Evolutionary conservation across 1,139 yeast species (phyloP), one percentile per base, ranked within the genome.

Genomic region (Magnusiomyces sp.): DNA sequence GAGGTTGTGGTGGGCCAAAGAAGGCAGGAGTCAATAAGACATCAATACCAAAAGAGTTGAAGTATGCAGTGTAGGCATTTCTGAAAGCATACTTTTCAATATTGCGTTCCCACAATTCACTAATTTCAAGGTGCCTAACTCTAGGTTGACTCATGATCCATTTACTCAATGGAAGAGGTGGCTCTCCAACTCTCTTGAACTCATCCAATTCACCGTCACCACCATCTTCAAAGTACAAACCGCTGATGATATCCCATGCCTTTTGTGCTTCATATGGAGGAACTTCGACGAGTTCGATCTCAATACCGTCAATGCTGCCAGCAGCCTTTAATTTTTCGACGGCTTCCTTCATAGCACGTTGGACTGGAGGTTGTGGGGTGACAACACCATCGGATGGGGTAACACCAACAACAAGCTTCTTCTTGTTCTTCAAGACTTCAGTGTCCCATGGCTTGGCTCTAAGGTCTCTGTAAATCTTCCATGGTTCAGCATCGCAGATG

Each of bases 1-100:
- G 17, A 47, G 73, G 76, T 17, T 90, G 87, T 4, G 94, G 89
- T 48, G 81, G 83, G 54, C 83, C 84, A 53, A 76, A 77, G 62
- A 81, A 80, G 5, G 80, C 74, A 46, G 95, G 94, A 49, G 83
- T 73, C 46, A 85, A 67, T 51, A 85, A 72, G 59, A 81, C 79
- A 61, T 85, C 94, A 47, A 84, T 75, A 43, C 77, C 76, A 57
- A 80, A 73, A 16, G 74, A 65, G 53, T 75, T 59, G 69, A 75
- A 72, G 53, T 64, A 63, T 16, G 60, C 52, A 50, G 63, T 63
- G 53, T 68, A 70, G 40, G 50, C 50, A 40, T 61, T 63, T 50
- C 70, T 67, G 47, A 58, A 59, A 13, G 58, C 53, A 46, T 70
- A 66, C 37, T 68, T 65, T 29, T 57, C 55, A 9, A 57, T 55